Evolutionary conservation across 2,329 filamentous ascomycete species (phyloP), one percentile per base, ranked within the genome.

Genomic region (Trichoderma hamatum): DNA sequence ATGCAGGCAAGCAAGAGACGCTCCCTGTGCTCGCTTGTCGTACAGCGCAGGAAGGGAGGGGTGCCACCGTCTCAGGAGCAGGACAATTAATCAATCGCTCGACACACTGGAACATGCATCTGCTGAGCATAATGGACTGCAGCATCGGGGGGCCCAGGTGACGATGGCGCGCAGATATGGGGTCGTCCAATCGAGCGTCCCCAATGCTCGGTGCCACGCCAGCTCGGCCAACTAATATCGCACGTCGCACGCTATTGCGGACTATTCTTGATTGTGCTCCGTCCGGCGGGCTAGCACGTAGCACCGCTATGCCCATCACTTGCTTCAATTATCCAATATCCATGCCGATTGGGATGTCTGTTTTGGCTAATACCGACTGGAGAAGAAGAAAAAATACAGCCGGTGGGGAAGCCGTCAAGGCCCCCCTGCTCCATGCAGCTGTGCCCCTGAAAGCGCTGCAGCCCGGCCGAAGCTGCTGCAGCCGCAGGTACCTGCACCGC

Each of bases 371-470:
- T 67, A 59, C 58, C 58, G 21, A 51, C 60, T 24, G 39, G 43
- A 34, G 54, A 51, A 46, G 26, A 32, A 46, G 46, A 67, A 67
- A 62, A 32, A 69, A 34, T 30, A 49, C 28, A 59, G 60, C 24
- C 52, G 60, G 60, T 63, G 67, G 61, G 26, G 68, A 52, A 36
- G 68, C n/a, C 4, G 26, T 10, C 26, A 10, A 24, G 36, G 10
- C 39, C 60, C 55, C 61, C 52, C 32, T 54, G 51, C 66, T 62
- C 43, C 11, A 30, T 68, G 66, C 55, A 59, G 68, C 39, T 14
- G n/a, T 60, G 61, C 68, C 68, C 68, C 68, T 69, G 68, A 69
- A 19, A 30, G 54, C 43, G 52, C 67, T 69, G 68, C 54, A 69
- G 60, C 60, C 56, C n/a, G 39, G 32, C 67, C 34, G 30, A 34